These are phyloP conservation scores for Hippophae rhamnoides DNA, from an alignment of 306 rosid genomes.

Conservation along the genomic window DNA sequence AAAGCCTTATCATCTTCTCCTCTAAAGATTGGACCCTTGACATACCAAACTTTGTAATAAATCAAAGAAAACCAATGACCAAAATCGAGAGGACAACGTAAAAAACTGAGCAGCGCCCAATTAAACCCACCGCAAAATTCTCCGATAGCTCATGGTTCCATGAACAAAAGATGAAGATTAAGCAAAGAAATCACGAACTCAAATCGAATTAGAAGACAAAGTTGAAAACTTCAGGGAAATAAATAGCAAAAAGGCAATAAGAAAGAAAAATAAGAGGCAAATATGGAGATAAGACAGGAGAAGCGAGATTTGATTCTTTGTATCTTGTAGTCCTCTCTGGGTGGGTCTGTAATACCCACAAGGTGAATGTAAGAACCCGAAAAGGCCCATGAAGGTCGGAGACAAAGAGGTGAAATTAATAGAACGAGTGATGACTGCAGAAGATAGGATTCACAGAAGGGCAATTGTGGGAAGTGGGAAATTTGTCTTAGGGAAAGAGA, in stretches of 20 bases:
- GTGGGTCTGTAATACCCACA: background rate
- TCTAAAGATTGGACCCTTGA: constrained; percentile 3
- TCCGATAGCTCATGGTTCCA: background rate
- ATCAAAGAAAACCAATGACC: background rate
- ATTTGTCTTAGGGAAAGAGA: constrained; percentile 8
- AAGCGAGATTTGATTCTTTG: constrained; percentile 1
- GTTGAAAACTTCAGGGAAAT: background rate
- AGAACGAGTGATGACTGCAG: constrained; percentile 10
- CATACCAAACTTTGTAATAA: background rate
- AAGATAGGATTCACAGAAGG: constrained; percentile 30
- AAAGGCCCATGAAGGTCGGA: constrained; percentile 31
- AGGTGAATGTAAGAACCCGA: constrained; percentile 19
- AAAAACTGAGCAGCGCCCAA: constrained; percentile 2
- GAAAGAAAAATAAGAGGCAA: background rate
- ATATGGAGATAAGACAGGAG: background rate
- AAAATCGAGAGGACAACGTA: constrained; percentile 2
- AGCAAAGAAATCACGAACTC: background rate
- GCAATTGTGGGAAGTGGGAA: constrained; percentile 28
- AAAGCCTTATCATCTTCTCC: constrained; percentile 9
- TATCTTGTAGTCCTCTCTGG: constrained; percentile 1
- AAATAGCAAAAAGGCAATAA: background rate
- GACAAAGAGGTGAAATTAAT: constrained; percentile 10
- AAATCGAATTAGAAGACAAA: background rate
- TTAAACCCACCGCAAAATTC: constrained; percentile 4
- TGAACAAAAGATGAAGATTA: background rate